These are phyloP conservation scores for Clathrus columnatus DNA, from an alignment of 768 basidiomycete species.

Conservation along the genomic window DNA sequence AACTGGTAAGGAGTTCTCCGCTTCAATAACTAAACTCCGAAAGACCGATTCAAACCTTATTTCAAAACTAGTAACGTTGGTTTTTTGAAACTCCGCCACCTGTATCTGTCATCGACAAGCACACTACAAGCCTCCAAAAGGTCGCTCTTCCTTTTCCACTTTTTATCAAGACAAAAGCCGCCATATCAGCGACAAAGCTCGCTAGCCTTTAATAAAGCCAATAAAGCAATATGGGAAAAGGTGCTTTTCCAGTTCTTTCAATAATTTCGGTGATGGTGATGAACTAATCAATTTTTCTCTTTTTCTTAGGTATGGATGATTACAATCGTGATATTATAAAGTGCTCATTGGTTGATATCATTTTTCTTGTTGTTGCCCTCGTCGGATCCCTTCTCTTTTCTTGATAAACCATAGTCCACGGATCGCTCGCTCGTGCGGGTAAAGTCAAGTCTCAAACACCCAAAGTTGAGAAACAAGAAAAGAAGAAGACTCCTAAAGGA, in stretches of 20 bases:
- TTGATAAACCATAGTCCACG: constrained; percentile 63
- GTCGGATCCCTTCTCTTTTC: background rate
- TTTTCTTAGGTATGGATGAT: too few species aligned
- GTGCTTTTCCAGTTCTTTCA: background rate
- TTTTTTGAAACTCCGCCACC: too few species aligned
- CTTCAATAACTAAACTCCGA: too few species aligned
- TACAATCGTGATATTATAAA: background rate
- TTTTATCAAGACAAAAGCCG: too few species aligned
- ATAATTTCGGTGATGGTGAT: background rate
- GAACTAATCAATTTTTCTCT: background rate
- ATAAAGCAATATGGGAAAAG: background rate
- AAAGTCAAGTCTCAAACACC: constrained; percentile 99
- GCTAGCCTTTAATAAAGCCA: too few species aligned
- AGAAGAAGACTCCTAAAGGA: constrained; percentile 96
- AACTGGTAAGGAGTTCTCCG: too few species aligned
- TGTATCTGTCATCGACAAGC: too few species aligned
- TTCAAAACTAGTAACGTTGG: too few species aligned
- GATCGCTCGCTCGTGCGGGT: constrained; percentile 98
- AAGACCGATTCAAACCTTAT: too few species aligned
- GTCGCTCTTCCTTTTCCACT: too few species aligned
- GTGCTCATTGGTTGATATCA: background rate
- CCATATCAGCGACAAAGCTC: too few species aligned
- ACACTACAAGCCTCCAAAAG: too few species aligned
- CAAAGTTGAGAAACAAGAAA: constrained; percentile 97
- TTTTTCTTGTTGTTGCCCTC: background rate